Evolutionary conservation across 2,329 filamentous ascomycete genomes (phyloP), one percentile per base, ranked within the genome.

Genomic region (Ceratocystis lukuohia): DNA sequence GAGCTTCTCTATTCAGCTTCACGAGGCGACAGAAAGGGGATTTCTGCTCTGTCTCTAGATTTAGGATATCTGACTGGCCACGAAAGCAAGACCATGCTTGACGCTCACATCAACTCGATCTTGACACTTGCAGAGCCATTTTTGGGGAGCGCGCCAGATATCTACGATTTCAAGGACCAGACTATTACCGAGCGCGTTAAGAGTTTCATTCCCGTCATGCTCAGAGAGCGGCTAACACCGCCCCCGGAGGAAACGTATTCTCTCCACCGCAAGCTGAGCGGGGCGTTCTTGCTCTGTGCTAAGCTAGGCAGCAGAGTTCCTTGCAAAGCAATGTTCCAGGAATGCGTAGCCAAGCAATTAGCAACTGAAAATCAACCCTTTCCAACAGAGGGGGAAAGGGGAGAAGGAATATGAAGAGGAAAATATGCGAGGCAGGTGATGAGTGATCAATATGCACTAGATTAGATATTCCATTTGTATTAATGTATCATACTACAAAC

Each of bases 241-340:
- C 94, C 95, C 28, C 94, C 94, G 0, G 95, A 99, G 77, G 94
- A 99, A 80, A 99, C 94, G 64, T 99, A 99, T 74, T 93, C 88
- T 74, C 77, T 99, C 72, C 94, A 99, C 76, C 84, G 94, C 68
- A 99, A 99, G 78, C 78, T 99, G 65, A 96, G 91, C 74, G 94
- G 94, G 0, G 95, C 94, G 0, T 99, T 99, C 74, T 76, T 99
- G 72, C 80, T 99, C 20, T 99, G 94, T 75, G 92, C 94, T 0
- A 83, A 86, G 70, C 75, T 99, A 68, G 91, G 90, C 2, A 96
- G 91, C 74, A 82, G 84, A 69, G 92, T 99, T 2, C 80, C 80
- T 67, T 96, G 93, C 71, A 84, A 88, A 69, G 85, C 88, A 68
- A 77, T 99, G 77, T 99, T 99, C 74, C 80, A 81, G 67, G 76